phyloP scores from a whole-genome alignment of 148 eudicot species.

The Nepenthes gracilis region DNA sequence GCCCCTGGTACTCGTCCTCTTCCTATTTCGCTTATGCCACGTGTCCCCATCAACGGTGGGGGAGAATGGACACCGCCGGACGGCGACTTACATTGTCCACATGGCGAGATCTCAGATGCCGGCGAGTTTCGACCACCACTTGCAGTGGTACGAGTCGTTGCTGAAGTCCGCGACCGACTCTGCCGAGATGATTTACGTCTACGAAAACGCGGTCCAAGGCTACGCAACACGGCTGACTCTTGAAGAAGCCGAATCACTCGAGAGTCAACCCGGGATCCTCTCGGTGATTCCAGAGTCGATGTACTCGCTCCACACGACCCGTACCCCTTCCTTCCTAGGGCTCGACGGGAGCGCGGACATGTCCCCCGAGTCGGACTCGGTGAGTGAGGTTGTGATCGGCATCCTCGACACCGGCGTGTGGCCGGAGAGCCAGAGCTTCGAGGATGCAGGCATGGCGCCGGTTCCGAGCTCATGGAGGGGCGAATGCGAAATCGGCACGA shows the following conservation, averaged over 20 bases:
- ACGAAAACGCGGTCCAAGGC: conserved; percentile 37
- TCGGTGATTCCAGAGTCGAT: conserved; percentile 34
- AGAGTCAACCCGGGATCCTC: conserved; percentile 30
- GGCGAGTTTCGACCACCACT: conserved; percentile 22
- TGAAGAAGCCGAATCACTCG: conserved; percentile 19
- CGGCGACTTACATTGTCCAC: conserved; percentile 41
- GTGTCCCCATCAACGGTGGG: conserved; percentile 9
- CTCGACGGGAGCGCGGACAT: conserved; percentile 20
- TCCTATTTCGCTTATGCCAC: conserved; percentile 11
- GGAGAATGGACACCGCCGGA: conserved; percentile 1
- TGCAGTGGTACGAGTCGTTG: conserved; percentile 37
- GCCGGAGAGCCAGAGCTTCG: conserved; percentile 54
- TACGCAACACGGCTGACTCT: conserved; percentile 39
- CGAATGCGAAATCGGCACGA: conserved; percentile 30
- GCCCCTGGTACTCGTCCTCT: not conserved
- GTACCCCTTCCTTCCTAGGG: conserved; percentile 51
- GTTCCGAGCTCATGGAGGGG: conserved; percentile 43
- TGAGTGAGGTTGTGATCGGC: conserved; percentile 35
- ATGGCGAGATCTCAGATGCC: conserved; percentile 43
- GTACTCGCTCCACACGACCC: conserved; percentile 52
- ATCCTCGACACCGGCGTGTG: conserved; percentile 52
- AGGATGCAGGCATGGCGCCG: conserved; percentile 42
- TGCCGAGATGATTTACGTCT: conserved; percentile 49
- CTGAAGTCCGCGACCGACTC: conserved; percentile 37
- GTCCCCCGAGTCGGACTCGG: conserved; percentile 18